Evolutionary conservation across 2,329 filamentous ascomycete species (phyloP).

Genomic region (Orbilia javanica): DNA sequence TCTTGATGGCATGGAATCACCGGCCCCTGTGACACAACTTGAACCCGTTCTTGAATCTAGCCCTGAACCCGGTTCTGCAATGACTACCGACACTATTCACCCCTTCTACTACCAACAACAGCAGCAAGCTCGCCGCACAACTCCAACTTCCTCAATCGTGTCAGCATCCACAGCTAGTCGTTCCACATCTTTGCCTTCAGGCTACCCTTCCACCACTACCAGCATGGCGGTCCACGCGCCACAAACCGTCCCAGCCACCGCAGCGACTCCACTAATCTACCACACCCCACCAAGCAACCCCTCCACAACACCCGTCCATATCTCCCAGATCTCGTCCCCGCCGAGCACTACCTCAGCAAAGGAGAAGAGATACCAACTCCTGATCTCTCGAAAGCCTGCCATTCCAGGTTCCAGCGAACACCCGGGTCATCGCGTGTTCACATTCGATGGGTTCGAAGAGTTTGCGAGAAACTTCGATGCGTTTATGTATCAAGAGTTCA

Average conservation of each 20-base stretch:
- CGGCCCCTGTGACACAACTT: conserved; percentile 25
- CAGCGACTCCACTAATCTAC: conserved; percentile 17
- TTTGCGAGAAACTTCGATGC: conserved; percentile 36
- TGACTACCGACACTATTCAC: conserved; percentile 25
- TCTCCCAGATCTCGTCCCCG: conserved; percentile 39
- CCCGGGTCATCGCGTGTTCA: conserved; percentile 33
- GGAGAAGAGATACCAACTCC: conserved; percentile 34
- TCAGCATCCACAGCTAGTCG: conserved; percentile 24
- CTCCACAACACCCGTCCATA: conserved; percentile 12
- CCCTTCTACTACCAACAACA: conserved; percentile 17
- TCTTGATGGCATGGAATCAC: conserved; percentile 42
- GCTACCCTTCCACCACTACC: conserved; percentile 45
- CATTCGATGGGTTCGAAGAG: conserved; percentile 40
- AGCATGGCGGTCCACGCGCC: conserved; percentile 49
- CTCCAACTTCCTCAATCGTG: conserved; percentile 25
- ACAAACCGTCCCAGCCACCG: not conserved
- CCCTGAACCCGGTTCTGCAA: conserved; percentile 28
- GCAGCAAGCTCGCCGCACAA: not conserved
- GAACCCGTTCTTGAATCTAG: conserved; percentile 39
- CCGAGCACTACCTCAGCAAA: conserved; percentile 13
- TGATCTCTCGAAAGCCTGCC: conserved; percentile 42
- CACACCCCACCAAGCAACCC: conserved; percentile 9
- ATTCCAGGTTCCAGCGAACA: conserved; percentile 28
- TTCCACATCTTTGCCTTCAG: conserved; percentile 19
- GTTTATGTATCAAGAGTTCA: conserved; percentile 38